Base-by-base conservation (phyloP, 2,329 filamentous ascomycete genomes). In the Penicillium sp. region DNA sequence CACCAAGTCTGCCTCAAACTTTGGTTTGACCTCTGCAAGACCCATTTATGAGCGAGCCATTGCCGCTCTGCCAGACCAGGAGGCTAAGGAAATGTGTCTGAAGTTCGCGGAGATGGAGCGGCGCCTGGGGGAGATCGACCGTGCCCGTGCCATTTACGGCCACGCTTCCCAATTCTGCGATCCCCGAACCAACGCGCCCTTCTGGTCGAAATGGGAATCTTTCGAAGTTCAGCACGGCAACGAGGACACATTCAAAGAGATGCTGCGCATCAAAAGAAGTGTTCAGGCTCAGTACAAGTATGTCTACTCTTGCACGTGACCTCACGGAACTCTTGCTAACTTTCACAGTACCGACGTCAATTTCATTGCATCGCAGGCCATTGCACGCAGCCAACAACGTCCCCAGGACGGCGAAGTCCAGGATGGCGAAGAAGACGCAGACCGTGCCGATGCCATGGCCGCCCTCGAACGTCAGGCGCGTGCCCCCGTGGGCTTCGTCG, bases 241-340 rank as follows among this genome's bases (percentile, higher is more conserved):
- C 74, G 95, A 99, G 72, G 94, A 99, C 71, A 99, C 95, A 0
- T 99, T 95, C 81, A 96, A 96, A 78, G 94, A 99, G 71, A 99
- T 99, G 94, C 80, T 97, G 57, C 87, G 94, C 28, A 91, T 99
- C 79, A 99, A 97, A 81, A 82, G 94, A 70, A 96, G 90, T 73
- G 94, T 99, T 12, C 91, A 96, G 73, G 93, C 94, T 48, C 90
- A 96, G 76, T 99, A 95, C 80, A 97, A 97, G 81, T 84, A 81
- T 67, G 79, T 74, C 42, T 36, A 18, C 42, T 42, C 44, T 36
- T n/a, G 4, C 4, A 2, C 45, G 42, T 34, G 13, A 3, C 45
- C 18, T 29, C 6, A 41, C 24, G n/a, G 16, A 18, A 18, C 28
- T 43, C 42, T 53, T 58, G 58, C 75, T 79, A 70, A 79, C 64